Conservation (phyloP, 345 rosid genomes). For the Brassica napus region Da-Ae NC_063449.1:37627001-37627500, state of each 20-base stretch:
- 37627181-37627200: constrained; percentile 95
- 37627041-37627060: neutral
- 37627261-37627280: constrained; percentile 89
- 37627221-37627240: constrained; percentile 80
- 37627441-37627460: constrained; percentile 46
- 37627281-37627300: constrained; percentile 87
- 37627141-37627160: constrained; percentile 32
- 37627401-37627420: constrained; percentile 49
- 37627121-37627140: constrained; percentile 18
- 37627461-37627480: constrained; percentile 6
- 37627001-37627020: constrained; percentile 20
- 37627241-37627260: constrained; percentile 89
- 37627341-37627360: constrained; percentile 98
- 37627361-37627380: constrained; percentile 91
- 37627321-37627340: constrained; percentile 48
- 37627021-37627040: constrained; percentile 7
- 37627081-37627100: constrained; percentile 29
- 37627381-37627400: constrained; percentile 72
- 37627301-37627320: constrained; percentile 82
- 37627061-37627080: constrained; percentile 38
- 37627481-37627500: neutral
- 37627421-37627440: constrained; percentile 41
- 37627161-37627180: constrained; percentile 70
- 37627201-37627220: constrained; percentile 83
- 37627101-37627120: constrained; percentile 23